These are phyloP conservation scores for Rehmannia glutinosa DNA, from an alignment of 257 asterid genomes.

Conservation along the genomic window DNA sequence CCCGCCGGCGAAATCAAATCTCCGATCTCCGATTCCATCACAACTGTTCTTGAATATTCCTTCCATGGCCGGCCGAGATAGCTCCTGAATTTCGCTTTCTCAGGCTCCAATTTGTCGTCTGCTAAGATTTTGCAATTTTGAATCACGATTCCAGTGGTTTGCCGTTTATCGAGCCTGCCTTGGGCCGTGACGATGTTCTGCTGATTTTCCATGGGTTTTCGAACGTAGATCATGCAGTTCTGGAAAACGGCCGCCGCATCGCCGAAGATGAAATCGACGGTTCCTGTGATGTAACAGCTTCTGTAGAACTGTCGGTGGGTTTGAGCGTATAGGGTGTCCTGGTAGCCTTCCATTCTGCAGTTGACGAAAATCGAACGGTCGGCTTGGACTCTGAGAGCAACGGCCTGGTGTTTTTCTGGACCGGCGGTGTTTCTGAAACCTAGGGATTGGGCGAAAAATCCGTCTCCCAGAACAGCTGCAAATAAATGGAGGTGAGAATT, in stretches of 20 bases:
- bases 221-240: conserved; percentile 1
- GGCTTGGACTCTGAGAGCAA: conserved; percentile 76
- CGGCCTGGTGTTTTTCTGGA: conserved; percentile 85
- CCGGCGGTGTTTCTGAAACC: conserved; percentile 95
- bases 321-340: conserved; percentile 57
- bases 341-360: conserved; percentile 83
- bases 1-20: conserved; percentile 64
- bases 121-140: conserved; percentile 25
- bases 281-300: conserved; percentile 1
- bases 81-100: conserved; percentile 51
- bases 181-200: not conserved
- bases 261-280: conserved; percentile 1
- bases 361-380: conserved; percentile 62
- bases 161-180: not conserved
- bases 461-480: conserved; percentile 68
- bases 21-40: conserved; percentile 73
- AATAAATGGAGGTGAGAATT: not conserved
- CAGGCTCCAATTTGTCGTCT: conserved; percentile 40
- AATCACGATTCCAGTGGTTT: not conserved
- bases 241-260: not conserved
- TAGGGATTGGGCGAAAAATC: conserved; percentile 69
- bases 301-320: conserved; percentile 52
- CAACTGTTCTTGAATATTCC: conserved; percentile 58
- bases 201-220: not conserved
- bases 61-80: conserved; percentile 82